Evolutionary conservation across 2,329 filamentous ascomycete species (phyloP).

Genomic region (Alternaria ethzedia): DNA sequence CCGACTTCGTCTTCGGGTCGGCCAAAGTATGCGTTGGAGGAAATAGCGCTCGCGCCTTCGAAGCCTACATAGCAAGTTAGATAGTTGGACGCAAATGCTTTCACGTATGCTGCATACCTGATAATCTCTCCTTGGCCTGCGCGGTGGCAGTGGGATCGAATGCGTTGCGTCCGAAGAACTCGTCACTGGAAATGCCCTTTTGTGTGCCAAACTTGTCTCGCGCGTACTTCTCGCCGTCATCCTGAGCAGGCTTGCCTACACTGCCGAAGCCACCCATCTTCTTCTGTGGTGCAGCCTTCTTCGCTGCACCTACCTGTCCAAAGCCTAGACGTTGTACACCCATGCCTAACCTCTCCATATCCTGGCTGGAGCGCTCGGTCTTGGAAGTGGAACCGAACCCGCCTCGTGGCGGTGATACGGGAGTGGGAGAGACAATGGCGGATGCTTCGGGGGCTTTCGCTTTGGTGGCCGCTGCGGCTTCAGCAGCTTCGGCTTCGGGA

Average conservation of each 20-base stretch:
- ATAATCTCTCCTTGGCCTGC: conserved; percentile 85
- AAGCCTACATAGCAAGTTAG: conserved; percentile 64
- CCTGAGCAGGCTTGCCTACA: conserved; percentile 71
- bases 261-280: conserved; percentile 90
- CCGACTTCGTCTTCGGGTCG: conserved; percentile 80
- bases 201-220: conserved; percentile 88
- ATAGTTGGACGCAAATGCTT: background rate
- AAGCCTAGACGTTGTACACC: conserved; percentile 85
- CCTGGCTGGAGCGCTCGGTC: conserved; percentile 67
- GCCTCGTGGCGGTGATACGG: conserved; percentile 69
- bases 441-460: conserved; percentile 58
- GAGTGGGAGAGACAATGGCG: conserved; percentile 75
- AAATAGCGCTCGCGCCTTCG: conserved; percentile 89
- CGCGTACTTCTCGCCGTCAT: conserved; percentile 82
- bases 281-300: conserved; percentile 66
- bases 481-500: conserved; percentile 75
- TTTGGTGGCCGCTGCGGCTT: conserved; percentile 38
- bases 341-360: conserved; percentile 90
- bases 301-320: conserved; percentile 74
- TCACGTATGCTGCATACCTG: conserved; percentile 42
- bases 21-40: conserved; percentile 96
- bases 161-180: conserved; percentile 92
- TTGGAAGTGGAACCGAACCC: conserved; percentile 67
- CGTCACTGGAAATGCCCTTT: conserved; percentile 96
- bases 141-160: conserved; percentile 81